Conservation (phyloP, 345 rosid species). For the Aquilaria sinensis region DNA sequence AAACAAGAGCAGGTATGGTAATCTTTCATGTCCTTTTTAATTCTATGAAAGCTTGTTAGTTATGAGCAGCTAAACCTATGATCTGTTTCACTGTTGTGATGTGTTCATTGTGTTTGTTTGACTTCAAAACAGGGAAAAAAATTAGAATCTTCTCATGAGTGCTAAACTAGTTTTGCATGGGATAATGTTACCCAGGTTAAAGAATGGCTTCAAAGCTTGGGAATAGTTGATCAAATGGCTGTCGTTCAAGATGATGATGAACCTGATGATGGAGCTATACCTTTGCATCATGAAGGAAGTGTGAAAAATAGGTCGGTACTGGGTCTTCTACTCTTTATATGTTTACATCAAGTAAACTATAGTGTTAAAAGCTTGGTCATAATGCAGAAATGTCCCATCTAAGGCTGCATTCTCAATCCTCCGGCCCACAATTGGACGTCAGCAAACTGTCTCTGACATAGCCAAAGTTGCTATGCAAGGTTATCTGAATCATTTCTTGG, state of each 20-base stretch:
- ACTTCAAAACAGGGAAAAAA: too few relatives aligned
- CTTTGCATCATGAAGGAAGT: constrained; percentile 57
- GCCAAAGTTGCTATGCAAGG: constrained; percentile 88
- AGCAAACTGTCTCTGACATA: constrained; percentile 54
- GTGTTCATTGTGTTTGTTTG: not conserved
- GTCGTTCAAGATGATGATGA: constrained; percentile 85
- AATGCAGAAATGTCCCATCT: constrained; percentile 69
- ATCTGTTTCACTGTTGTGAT: not conserved
- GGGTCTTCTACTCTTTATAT: not conserved
- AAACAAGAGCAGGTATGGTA: constrained; percentile 73
- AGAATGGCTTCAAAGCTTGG: constrained; percentile 90
- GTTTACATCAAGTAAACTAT: not conserved
- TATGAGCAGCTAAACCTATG: too few relatives aligned
- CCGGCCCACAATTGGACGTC: constrained; percentile 62
- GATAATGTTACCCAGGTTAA: constrained; percentile 40
- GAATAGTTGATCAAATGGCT: constrained; percentile 63
- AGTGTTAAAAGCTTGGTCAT: constrained; percentile 9
- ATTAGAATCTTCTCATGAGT: not conserved
- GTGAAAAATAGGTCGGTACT: constrained; percentile 55
- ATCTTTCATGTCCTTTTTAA: not conserved
- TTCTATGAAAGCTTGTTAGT: too few relatives aligned
- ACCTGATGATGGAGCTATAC: constrained; percentile 85
- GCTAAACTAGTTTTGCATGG: not conserved
- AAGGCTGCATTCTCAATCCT: constrained; percentile 68
- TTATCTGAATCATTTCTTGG: constrained; percentile 81